These are phyloP conservation scores for Cryphonectria nitschkei DNA, from an alignment of 2,329 filamentous ascomycete genomes.

Conservation along the genomic window DNA sequence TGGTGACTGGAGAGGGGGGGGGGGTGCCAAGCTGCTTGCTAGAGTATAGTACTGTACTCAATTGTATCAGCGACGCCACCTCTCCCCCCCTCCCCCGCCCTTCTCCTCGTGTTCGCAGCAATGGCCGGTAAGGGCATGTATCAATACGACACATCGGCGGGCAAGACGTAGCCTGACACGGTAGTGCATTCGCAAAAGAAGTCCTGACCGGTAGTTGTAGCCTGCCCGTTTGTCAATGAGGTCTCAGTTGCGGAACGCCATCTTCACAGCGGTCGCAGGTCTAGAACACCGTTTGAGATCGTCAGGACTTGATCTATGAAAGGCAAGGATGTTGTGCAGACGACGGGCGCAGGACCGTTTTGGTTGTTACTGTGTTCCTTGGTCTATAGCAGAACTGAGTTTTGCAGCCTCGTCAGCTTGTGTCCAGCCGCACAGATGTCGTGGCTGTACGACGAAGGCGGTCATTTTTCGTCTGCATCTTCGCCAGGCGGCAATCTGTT, in stretches of 20 bases:
- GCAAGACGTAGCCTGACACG: background rate
- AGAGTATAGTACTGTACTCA: background rate
- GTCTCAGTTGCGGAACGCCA: background rate
- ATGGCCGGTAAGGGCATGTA: background rate
- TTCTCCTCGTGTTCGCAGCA: background rate
- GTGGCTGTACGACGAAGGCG: background rate
- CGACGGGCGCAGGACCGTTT: background rate
- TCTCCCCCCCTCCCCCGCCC: background rate
- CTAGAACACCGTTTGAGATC: background rate
- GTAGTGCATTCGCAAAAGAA: background rate
- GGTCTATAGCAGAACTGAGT: background rate
- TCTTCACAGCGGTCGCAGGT: background rate
- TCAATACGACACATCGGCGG: background rate
- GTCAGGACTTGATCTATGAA: background rate
- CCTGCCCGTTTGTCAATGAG: background rate
- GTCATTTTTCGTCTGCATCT: background rate
- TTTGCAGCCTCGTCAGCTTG: conserved; percentile 4
- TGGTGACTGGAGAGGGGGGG: background rate
- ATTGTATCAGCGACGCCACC: background rate
- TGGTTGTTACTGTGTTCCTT: background rate
- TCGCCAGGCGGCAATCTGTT: background rate
- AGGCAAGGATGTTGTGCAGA: background rate
- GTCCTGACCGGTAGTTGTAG: background rate
- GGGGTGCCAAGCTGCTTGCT: background rate
- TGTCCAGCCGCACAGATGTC: background rate